Base-by-base conservation (phyloP, 768 basidiomycete species). In the Dioszegia hungarica region DNA sequence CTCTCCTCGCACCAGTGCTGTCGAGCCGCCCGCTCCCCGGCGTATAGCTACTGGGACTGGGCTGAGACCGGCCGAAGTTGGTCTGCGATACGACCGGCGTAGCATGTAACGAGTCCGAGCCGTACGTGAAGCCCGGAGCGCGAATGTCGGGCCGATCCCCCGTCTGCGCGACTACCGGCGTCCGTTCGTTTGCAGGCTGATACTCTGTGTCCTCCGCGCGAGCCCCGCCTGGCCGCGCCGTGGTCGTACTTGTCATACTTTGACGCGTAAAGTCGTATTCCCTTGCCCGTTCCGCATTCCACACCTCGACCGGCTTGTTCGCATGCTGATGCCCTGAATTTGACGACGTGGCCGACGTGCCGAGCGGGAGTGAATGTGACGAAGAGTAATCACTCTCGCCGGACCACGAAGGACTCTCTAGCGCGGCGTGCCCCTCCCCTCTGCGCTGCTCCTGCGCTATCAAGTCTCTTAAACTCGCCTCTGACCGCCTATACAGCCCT, bases 51-150 rank as follows among this genome's bases (percentile, higher is more conserved):
- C 34, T 40, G 2, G 53, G 49, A 38, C 49, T 51, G 2, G 49
- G 34, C 22, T 51, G 49, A 2, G 49, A 2, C 9, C 49, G 49
- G 22, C 24, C 38, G 25, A 51, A 51, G 22, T 51, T 25, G 10
- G 49, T 51, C 49, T 51, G 49, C 8, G 49, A 37, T 24, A 51
- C 49, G 12, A 51, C 38, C 9, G 49, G 49, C 11, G 49, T 51
- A 38, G 49, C 49, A 24, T 51, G 49, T 25, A 51, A 17, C 4
- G 49, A 51, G 17, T 51, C 49, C 4, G 55, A 38, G 19, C 27
- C 22, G 39, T 60, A 54, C 14, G 24, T 36, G 51, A 38, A 54
- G 0, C 19, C 29, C 15, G 46, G 45, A 17, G 53, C 11, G 4
- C 27, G 36, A 24, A 45, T 20, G 20, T 60, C 59, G 2, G 45